Evolutionary conservation across 2,329 filamentous ascomycete genomes (phyloP).

Genomic region (Alternaria infectoria): DNA sequence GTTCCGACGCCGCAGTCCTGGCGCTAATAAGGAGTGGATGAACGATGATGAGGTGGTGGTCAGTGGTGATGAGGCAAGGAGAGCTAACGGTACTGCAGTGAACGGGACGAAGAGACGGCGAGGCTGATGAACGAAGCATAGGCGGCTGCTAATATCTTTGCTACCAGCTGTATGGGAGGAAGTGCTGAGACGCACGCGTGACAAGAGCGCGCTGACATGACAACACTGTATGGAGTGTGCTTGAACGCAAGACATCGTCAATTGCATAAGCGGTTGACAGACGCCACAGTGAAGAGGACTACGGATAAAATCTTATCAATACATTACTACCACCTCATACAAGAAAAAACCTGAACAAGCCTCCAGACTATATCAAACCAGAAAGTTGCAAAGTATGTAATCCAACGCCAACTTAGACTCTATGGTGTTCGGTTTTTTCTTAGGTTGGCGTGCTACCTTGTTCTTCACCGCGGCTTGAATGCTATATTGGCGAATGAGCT

Average conservation of each 20-base stretch:
- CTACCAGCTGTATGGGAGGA: not conserved
- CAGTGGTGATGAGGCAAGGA: conserved; percentile 46
- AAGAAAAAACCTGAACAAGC: not conserved
- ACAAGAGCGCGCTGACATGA: not conserved
- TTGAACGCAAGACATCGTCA: not conserved
- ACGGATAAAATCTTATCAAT: not conserved
- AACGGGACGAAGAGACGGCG: conserved; percentile 47
- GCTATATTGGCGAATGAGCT: not conserved
- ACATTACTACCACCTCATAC: not conserved
- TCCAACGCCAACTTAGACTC: not conserved
- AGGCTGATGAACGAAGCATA: conserved; percentile 24
- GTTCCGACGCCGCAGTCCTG: conserved; percentile 84
- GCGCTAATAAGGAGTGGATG: conserved; percentile 72
- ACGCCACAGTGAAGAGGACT: not conserved
- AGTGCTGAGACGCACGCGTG: not conserved
- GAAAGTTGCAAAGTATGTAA: not conserved
- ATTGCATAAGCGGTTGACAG: not conserved
- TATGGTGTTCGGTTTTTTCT: not conserved
- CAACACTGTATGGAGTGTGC: not conserved
- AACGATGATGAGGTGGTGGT: conserved; percentile 59
- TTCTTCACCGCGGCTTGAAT: not conserved
- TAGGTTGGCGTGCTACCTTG: not conserved
- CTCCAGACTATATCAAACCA: not conserved
- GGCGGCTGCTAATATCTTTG: not conserved
- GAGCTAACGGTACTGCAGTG: conserved; percentile 37